Conservation (phyloP, 2,329 filamentous ascomycete genomes). For the Colletotrichum karsti region DNA sequence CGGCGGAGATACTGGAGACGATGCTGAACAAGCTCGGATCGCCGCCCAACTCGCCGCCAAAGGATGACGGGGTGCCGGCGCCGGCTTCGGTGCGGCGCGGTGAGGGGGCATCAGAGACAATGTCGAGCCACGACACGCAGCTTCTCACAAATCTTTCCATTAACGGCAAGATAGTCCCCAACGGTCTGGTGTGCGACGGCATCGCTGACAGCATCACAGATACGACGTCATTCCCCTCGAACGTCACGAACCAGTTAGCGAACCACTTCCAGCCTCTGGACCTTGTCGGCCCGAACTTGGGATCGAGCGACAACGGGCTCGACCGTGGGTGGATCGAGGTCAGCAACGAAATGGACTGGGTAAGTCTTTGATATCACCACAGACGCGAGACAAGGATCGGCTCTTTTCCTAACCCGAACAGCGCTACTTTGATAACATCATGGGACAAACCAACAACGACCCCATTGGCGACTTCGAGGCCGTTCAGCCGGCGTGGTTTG, state of each 20-base stretch:
- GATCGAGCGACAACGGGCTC: conserved; percentile 35
- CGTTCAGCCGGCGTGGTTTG: conserved; percentile 13
- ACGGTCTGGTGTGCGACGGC: background rate
- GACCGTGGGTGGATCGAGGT: conserved; percentile 46
- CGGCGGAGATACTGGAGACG: conserved; percentile 52
- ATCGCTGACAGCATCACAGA: conserved; percentile 1
- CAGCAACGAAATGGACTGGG: conserved; percentile 47
- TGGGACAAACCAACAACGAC: conserved; percentile 15
- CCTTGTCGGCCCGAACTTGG: conserved; percentile 27
- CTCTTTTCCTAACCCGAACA: background rate
- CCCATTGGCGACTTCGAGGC: conserved; percentile 10
- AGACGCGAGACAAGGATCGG: too few species aligned
- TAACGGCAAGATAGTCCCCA: background rate
- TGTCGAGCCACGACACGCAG: conserved; percentile 31
- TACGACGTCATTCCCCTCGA: background rate
- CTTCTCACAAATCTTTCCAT: conserved; percentile 31
- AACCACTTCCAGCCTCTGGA: conserved; percentile 14
- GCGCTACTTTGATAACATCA: conserved; percentile 30
- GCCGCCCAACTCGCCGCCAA: conserved; percentile 33
- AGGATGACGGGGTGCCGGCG: background rate
- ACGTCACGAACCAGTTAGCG: background rate
- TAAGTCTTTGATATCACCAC: conserved; percentile 34
- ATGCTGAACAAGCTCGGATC: conserved; percentile 54
- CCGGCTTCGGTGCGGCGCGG: conserved; percentile 27
- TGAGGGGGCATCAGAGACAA: conserved; percentile 29